Base-by-base conservation (phyloP, 208 protist genomes). In the Angomonas deanei region DNA sequence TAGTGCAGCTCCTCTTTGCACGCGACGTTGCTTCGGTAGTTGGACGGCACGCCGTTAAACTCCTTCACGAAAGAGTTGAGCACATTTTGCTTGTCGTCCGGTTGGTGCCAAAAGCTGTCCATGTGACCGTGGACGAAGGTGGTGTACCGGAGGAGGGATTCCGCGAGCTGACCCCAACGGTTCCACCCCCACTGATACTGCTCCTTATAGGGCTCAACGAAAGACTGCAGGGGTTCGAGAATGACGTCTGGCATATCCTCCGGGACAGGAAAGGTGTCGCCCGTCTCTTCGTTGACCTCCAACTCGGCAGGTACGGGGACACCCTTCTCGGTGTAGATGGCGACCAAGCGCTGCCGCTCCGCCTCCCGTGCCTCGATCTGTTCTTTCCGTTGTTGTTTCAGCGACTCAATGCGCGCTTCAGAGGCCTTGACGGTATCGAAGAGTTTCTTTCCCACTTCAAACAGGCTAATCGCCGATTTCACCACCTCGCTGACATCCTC, bases 251-350 rank as follows among this genome's bases (percentile, higher is more conserved):
- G 76, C 8, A 80, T 17, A 10, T 74, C 66, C 3, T 60, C 34
- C 6, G 82, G 82, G 39, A 88, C 56, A n/a, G 33, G 52, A 64
- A 66, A 73, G 59, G 68, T 74, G 17, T 21, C 31, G 13, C 24
- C 23, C 23, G 53, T 56, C 32, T 72, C 59, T 24, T 36, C 49
- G 3, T 64, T 33, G 24, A 58, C 30, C 28, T 74, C 63, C 30
- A 96, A 70, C 67, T 82, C 76, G 1, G 74, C 36, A 3, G 90
- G 86, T 34, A 92, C 68, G 0, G 84, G 62, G 1, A 78, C 78
- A 21, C 83, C 81, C 63, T 81, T 83, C 49, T 96, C 90, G 11
- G 59, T 74, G 72, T 93, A 96, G 10, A 91, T 34, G 8, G 53
- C 72, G 0, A 70, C 59, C 27, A 93, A 72, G 1, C 84, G 84